These are phyloP conservation scores for Solanum medicagineum DNA, from an alignment of 257 asterid species.

Conservation along the genomic window DNA sequence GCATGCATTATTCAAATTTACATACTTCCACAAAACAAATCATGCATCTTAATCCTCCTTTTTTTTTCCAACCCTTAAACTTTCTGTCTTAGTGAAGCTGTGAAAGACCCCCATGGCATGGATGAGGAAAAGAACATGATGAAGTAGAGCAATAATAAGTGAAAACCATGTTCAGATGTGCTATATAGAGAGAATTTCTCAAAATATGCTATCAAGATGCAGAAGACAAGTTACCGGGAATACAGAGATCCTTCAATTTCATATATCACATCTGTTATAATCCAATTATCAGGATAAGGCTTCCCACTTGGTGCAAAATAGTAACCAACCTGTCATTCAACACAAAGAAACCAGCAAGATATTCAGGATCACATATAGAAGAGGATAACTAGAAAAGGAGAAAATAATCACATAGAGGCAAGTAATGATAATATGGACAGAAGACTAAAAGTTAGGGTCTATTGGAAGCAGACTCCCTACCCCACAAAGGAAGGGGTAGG, in stretches of 20 bases:
- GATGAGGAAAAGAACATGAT: not conserved
- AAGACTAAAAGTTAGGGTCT: not conserved
- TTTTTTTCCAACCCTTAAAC: not conserved
- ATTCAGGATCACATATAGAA: not conserved
- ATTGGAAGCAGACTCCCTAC: not conserved
- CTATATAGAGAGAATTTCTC: not conserved
- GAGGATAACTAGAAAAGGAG: not conserved
- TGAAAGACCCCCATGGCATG: not conserved
- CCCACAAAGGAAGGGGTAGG: not conserved
- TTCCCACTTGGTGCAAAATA: slow-evolving; percentile 99
- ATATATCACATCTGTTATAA: slow-evolving; percentile 72
- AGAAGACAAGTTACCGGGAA: slow-evolving; percentile 53
- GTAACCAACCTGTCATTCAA: slow-evolving; percentile 79
- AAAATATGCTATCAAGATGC: slow-evolving; percentile 1
- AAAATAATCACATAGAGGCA: not conserved
- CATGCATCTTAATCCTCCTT: not conserved
- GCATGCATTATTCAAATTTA: not conserved
- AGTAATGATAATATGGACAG: not conserved
- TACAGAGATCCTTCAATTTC: slow-evolving; percentile 86
- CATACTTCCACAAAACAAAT: not conserved
- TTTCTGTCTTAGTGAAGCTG: not conserved
- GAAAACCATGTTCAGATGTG: not conserved
- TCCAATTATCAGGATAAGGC: slow-evolving; percentile 99
- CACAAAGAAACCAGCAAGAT: slow-evolving; percentile 12
- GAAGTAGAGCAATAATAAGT: not conserved